Evolutionary conservation across 2,329 filamentous ascomycete genomes (phyloP).

Genomic region (Sporothrix euskadiensis): DNA sequence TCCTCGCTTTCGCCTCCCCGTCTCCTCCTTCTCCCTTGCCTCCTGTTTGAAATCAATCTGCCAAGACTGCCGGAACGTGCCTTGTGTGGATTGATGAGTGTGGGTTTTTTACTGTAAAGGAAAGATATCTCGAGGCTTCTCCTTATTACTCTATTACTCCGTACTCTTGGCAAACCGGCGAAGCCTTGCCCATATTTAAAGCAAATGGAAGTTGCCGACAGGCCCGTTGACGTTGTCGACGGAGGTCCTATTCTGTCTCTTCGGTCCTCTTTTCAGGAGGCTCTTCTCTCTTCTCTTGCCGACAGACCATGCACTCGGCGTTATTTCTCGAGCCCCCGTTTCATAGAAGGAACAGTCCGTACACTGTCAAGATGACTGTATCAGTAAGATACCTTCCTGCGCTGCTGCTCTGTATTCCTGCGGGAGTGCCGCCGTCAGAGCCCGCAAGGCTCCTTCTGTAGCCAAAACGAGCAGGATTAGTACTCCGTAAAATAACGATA

Average conservation of each 20-base stretch:
- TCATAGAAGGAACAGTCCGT: neutral
- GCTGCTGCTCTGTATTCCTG: neutral
- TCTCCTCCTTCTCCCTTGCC: neutral
- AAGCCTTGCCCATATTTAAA: neutral
- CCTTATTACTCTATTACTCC: neutral
- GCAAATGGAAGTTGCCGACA: neutral
- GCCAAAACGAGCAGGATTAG: neutral
- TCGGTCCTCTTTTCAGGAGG: neutral
- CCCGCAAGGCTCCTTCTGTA: neutral
- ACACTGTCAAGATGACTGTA: neutral
- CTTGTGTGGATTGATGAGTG: neutral
- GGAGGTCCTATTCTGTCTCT: neutral
- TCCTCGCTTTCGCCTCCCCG: neutral
- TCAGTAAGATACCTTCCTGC: neutral
- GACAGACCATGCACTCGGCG: neutral
- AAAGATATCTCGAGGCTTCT: neutral
- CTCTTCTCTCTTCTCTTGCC: neutral
- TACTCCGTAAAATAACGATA: neutral
- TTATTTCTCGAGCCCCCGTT: slow-evolving; percentile 1
- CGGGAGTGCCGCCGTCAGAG: neutral
- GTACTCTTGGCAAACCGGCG: neutral
- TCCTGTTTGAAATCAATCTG: slow-evolving; percentile 5
- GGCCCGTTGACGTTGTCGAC: neutral
- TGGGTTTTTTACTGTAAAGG: neutral
- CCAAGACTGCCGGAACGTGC: neutral